Evolutionary conservation across 1,284 basidiomycete genomes (phyloP), one percentile per base, ranked within the genome.

Genomic region (Papiliotrema flavescens): DNA sequence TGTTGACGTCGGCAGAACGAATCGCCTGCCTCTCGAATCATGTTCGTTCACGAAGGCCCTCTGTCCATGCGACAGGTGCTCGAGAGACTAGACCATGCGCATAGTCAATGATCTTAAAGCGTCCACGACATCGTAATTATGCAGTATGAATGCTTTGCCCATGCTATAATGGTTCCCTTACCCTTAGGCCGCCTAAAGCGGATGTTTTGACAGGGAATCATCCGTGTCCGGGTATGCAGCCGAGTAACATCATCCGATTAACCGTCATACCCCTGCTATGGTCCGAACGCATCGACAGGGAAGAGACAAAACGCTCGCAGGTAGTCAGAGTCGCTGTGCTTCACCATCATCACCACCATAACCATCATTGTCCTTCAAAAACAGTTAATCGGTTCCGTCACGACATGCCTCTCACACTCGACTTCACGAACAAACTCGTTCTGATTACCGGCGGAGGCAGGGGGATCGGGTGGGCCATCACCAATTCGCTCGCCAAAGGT

Each of bases 391-490:
- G 20, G 42, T 13, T 9, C 22, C 11, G 9, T 22, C 47, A 43
- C n/a, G 19, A 54, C 35, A 65, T 63, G 60, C 55, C 56, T 32
- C 47, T 69, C 39, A 48, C 60, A 2, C 49, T 73, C 55, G 66
- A 73, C 56, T 69, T 57, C 48, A 44, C 48, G 2, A 61, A 59
- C 41, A 71, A 71, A 56, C 49, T 70, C 39, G 66, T 64, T 2
- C 53, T 71, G 42, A 53, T 73, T 40, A 71, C 69, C 1, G 64
- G 66, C 42, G 65, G 66, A 32, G 67, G 67, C 7, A 53, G 67
- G 24, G 60, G 67, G 2, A 69, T 69, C 36, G 70, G 70, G 5
- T 53, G 65, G 8, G 70, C 58, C 2, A 66, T 70, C 39, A 58
- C 67, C 7, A 49, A 51, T n/a, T 60, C 67, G 8, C 46, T 72